Percentiles rank a stretch among this genome's conserved stretches.
phyloP scores from a whole-genome alignment of 257 asterid genomes.

The Solanum okadae region DNA sequence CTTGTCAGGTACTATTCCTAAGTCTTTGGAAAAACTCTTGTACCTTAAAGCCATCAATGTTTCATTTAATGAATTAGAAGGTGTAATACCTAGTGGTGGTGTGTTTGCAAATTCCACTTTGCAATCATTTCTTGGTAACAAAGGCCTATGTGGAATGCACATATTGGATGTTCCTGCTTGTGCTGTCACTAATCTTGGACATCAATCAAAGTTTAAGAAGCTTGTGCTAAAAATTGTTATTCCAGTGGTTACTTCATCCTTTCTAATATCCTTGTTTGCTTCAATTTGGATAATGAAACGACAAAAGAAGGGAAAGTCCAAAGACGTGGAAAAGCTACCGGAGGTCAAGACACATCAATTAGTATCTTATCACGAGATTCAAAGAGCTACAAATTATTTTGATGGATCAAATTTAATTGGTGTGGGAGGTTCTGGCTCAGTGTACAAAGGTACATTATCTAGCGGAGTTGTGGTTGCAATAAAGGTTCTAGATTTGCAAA shows the following conservation, averaged over 20 bases:
- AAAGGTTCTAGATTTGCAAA: neutral
- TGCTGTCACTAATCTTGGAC: neutral
- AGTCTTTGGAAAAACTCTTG: neutral
- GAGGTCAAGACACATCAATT: neutral
- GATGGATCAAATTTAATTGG: neutral
- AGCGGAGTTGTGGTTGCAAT: neutral
- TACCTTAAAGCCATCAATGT: neutral
- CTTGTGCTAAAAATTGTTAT: neutral
- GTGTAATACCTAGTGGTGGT: neutral
- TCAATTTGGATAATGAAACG: neutral
- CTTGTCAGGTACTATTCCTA: neutral
- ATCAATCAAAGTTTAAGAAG: neutral
- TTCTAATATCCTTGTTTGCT: neutral
- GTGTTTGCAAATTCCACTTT: neutral
- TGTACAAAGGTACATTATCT: neutral
- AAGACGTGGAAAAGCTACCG: neutral
- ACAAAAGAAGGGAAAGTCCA: neutral
- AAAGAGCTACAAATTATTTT: neutral
- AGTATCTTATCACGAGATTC: neutral
- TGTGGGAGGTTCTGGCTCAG: neutral
- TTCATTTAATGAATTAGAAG: neutral
- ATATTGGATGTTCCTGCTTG: neutral
- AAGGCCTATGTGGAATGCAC: neutral
- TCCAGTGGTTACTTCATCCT: neutral
- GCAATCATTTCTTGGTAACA: neutral